Evolutionary conservation across 257 asterid genomes (phyloP), one percentile per base, ranked within the genome.

Genomic region (Asclepias syriaca): DNA sequence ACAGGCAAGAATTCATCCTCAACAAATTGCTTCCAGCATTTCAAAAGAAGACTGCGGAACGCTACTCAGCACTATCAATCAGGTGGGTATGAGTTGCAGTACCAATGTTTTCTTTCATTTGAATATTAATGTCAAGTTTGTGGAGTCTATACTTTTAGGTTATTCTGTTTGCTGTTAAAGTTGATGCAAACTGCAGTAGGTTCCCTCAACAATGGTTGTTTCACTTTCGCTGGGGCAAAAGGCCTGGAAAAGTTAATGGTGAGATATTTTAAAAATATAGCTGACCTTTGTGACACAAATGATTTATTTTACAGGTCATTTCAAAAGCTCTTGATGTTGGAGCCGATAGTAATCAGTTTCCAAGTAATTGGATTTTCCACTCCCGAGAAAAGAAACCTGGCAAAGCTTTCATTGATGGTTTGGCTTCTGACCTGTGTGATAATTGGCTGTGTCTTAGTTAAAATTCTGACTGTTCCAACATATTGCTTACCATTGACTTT

Each of bases 191-290:
- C 70, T 76, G 92, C 86, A 82, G 83, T 78, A 87, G 92, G 74
- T 95, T 95, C 80, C 99, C 99, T 83, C 81, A 54, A 73, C 89
- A 84, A 73, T 95, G 99, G 99, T 82, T 95, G 85, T 95, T 95
- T 87, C 99, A 92, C 87, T 83, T 80, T 66, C 97, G 99, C 72
- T 95, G 99, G 99, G 98, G 97, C 72, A 95, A 87, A 85, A 92
- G 87, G 81, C 86, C 96, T 75, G 98, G 99, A 86, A 79, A 86
- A 81, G 90, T 92, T 60, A 82, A 87, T 75, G 99, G 98, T 95
- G 82, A 90, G 97, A 84, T 79, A 59, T 73, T 83, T 74, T 69
- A 46, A 22, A 24, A 22, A 24, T 69, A 58, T 66, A 27, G 27
- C 49, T 66, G 58, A 69, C 78, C 78, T 81, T 13, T 81, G 84